phyloP scores from a whole-genome alignment of 352 stramenopile genomes.

The Phytophthora capsici region DNA sequence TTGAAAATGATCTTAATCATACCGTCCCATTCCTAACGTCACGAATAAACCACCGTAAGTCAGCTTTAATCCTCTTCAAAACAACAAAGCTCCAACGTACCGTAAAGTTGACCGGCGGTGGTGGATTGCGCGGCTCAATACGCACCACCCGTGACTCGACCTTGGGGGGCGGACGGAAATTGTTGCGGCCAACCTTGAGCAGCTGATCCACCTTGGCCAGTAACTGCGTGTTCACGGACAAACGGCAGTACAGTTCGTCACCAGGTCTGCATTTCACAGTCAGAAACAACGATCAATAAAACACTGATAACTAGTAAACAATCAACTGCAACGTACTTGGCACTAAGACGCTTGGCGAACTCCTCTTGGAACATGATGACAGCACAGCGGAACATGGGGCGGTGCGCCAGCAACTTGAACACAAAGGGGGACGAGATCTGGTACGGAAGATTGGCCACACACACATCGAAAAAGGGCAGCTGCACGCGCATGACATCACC shows the following conservation, averaged over 20 bases:
- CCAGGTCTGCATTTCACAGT: conserved; percentile 76
- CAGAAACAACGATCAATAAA: background rate
- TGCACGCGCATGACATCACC: conserved; percentile 99
- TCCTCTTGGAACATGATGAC: conserved; percentile 99
- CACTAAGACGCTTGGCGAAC: conserved; percentile 98
- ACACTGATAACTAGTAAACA: background rate
- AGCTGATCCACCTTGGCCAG: conserved; percentile 98
- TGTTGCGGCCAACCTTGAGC: conserved; percentile 98
- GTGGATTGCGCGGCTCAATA: conserved; percentile 98
- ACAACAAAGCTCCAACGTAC: conserved; percentile 28
- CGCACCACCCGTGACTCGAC: conserved; percentile 96
- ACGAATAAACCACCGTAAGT: conserved; percentile 15
- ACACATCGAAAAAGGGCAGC: conserved; percentile 99
- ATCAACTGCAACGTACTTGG: conserved; percentile 63
- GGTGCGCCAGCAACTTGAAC: conserved; percentile 98
- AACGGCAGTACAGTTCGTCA: conserved; percentile 97
- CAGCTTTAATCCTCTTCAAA: background rate
- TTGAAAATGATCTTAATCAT: conserved; percentile 99
- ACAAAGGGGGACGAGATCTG: conserved; percentile 99
- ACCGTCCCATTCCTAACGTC: conserved; percentile 96
- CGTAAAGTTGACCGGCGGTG: conserved; percentile 98
- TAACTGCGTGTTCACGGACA: conserved; percentile 99
- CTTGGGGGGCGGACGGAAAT: conserved; percentile 98
- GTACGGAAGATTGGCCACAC: conserved; percentile 99
- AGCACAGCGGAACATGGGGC: conserved; percentile 98